These are phyloP conservation scores for Bidens hawaiensis DNA, from an alignment of 140 eudicot genomes.

Conservation along the genomic window DNA sequence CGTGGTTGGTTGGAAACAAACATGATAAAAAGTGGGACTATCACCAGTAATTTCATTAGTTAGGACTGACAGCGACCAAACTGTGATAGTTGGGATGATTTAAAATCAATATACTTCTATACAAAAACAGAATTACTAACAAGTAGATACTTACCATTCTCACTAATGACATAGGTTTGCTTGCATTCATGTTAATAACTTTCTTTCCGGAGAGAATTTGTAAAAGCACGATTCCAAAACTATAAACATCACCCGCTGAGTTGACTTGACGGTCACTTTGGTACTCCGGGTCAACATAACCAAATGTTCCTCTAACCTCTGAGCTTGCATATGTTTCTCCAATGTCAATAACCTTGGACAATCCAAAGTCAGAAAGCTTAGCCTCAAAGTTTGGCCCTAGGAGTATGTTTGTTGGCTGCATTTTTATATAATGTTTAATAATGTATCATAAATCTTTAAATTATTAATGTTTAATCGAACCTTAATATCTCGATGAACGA, in stretches of 20 bases:
- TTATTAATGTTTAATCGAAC: conserved; percentile 21
- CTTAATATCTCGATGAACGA: conserved; percentile 63
- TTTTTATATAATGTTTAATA: neutral
- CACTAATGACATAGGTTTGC: conserved; percentile 49
- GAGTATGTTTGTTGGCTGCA: conserved; percentile 68
- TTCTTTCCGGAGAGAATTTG: conserved; percentile 58
- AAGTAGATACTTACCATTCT: conserved; percentile 33
- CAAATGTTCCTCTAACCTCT: conserved; percentile 74
- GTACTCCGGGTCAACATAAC: conserved; percentile 66
- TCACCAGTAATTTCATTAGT: too few relatives aligned
- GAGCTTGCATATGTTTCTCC: conserved; percentile 52
- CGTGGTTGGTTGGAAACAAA: too few relatives aligned
- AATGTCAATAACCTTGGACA: conserved; percentile 54
- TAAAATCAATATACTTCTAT: too few relatives aligned
- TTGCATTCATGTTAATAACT: conserved; percentile 57
- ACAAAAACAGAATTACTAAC: neutral
- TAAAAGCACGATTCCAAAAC: conserved; percentile 56
- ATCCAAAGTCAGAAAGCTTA: conserved; percentile 63
- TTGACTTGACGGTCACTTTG: conserved; percentile 48
- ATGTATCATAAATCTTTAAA: neutral
- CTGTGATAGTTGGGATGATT: too few relatives aligned
- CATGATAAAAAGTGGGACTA: too few relatives aligned
- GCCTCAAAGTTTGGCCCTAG: conserved; percentile 53
- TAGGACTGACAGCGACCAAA: too few relatives aligned
- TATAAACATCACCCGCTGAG: conserved; percentile 54